Conservation (phyloP, 192 early-diverging fungal genomes). For the Phycomyces nitens region DNA sequence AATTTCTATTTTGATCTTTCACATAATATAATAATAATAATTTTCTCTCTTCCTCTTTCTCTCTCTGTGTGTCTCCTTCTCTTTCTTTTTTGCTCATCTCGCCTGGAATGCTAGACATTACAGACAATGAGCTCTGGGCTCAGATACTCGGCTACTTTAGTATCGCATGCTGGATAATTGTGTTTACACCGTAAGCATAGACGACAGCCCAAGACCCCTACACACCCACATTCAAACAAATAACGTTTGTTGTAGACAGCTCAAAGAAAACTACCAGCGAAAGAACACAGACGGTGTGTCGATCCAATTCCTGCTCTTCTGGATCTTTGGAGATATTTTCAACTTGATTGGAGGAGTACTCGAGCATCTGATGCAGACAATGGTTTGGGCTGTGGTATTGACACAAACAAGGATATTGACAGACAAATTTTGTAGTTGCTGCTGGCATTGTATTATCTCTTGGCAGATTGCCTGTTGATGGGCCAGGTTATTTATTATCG, state of each 20-base stretch:
- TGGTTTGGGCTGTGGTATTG: constrained; percentile 56
- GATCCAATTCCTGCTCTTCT: constrained; percentile 63
- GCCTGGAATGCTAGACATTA: background rate
- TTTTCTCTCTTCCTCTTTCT: background rate
- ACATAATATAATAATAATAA: no score
- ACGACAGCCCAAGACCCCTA: no score
- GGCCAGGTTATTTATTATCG: constrained; percentile 69
- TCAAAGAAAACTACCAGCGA: constrained; percentile 70
- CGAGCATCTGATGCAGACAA: constrained; percentile 63
- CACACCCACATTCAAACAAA: no score
- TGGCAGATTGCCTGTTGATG: constrained; percentile 65
- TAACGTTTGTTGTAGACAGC: constrained; percentile 53
- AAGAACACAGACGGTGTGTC: constrained; percentile 77
- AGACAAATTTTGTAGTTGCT: constrained; percentile 36
- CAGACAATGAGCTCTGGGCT: constrained; percentile 14
- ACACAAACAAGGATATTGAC: background rate
- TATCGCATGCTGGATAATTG: constrained; percentile 75
- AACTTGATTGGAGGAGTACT: constrained; percentile 67
- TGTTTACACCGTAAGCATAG: constrained; percentile 78
- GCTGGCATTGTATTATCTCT: constrained; percentile 68
- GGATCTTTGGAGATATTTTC: constrained; percentile 76
- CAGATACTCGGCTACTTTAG: constrained; percentile 63
- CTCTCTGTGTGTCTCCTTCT: no score
- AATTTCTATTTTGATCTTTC: no score
- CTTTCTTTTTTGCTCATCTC: background rate